Conservation (phyloP, 1,139 yeast genomes). For the Taphrina pruni region DNA sequence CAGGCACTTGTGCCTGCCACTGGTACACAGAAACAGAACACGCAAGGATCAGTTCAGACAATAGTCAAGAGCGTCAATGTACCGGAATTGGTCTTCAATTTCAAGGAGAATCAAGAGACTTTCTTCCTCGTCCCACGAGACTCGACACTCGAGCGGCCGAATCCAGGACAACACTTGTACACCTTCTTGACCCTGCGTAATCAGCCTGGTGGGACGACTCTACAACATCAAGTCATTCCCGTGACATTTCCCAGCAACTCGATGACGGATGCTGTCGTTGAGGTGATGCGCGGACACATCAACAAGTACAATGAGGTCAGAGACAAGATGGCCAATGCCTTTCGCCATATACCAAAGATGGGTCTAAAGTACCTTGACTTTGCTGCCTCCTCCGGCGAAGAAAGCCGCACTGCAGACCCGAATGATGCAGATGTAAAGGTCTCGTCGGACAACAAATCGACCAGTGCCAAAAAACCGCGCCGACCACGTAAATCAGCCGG, state of each 20-base stretch:
- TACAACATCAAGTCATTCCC: constrained; percentile 37
- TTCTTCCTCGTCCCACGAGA: constrained; percentile 33
- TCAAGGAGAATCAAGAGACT: constrained; percentile 19
- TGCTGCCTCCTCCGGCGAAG: not conserved
- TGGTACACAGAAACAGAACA: not conserved
- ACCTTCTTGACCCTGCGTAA: constrained; percentile 35
- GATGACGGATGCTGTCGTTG: constrained; percentile 5
- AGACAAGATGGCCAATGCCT: constrained; percentile 33
- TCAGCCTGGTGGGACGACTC: constrained; percentile 17
- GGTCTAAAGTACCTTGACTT: constrained; percentile 11
- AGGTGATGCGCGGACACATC: constrained; percentile 26
- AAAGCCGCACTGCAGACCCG: not conserved
- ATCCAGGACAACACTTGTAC: not conserved
- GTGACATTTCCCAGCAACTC: constrained; percentile 1
- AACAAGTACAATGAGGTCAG: constrained; percentile 26
- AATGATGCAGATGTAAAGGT: not conserved
- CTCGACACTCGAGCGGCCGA: constrained; percentile 14
- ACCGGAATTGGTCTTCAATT: constrained; percentile 28
- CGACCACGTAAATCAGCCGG: not conserved
- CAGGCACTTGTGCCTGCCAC: constrained; percentile 4
- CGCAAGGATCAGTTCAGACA: constrained; percentile 3
- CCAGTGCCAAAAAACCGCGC: not conserved
- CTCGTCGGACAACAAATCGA: not conserved
- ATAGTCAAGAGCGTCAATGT: constrained; percentile 19
- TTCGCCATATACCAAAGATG: constrained; percentile 32